Percentiles rank a stretch among this genome's conserved stretches.
Evolutionary conservation across 768 basidiomycete species (phyloP).

Genomic region (Mycena capillaripes): DNA sequence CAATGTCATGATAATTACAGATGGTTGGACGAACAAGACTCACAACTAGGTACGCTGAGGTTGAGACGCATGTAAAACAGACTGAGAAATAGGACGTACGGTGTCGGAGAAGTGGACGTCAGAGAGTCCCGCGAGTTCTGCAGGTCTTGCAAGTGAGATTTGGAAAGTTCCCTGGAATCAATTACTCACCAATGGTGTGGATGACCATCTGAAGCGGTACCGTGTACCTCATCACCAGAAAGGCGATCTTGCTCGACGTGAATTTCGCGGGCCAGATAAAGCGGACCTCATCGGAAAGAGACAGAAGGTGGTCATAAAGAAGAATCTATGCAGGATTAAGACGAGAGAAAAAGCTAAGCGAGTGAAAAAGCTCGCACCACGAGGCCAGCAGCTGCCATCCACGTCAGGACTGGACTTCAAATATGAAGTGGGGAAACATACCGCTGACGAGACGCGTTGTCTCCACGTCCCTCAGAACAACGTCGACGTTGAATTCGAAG

Average conservation of each 20-base stretch:
- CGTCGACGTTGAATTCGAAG: neutral
- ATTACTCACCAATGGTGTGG: constrained; percentile 44
- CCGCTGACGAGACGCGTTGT: neutral
- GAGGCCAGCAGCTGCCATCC: constrained; percentile 13
- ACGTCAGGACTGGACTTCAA: neutral
- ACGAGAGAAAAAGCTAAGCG: neutral
- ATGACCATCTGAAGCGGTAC: constrained; percentile 48
- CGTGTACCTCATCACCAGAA: constrained; percentile 56
- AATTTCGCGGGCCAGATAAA: constrained; percentile 57
- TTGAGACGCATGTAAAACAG: neutral
- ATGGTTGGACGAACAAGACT: neutral
- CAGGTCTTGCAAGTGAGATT: neutral
- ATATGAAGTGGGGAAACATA: neutral
- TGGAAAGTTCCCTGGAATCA: neutral
- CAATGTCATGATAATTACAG: neutral
- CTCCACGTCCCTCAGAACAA: neutral
- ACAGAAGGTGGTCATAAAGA: constrained; percentile 58
- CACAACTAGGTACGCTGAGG: constrained; percentile 4
- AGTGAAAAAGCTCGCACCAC: neutral
- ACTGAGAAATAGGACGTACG: neutral
- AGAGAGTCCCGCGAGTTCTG: neutral
- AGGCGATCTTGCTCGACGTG: constrained; percentile 54
- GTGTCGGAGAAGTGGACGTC: neutral
- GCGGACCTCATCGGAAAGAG: constrained; percentile 55
- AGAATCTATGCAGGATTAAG: constrained; percentile 42